These are phyloP conservation scores for Clavariopsis aquatica DNA, from an alignment of 495 filamentous ascomycete genomes.

Conservation along the genomic window DNA sequence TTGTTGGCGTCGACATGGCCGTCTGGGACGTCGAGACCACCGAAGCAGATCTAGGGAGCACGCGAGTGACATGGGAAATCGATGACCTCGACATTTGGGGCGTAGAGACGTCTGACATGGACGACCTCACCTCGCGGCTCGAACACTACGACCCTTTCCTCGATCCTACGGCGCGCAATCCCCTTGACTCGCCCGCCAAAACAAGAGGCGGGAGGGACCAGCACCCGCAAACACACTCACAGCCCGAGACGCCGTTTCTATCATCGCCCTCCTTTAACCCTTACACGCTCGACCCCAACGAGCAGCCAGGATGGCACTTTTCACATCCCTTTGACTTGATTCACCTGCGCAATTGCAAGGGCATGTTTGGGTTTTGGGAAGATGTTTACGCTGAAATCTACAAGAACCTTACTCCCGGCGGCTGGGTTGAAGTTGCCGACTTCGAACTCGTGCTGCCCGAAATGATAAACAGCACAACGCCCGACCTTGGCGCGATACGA, in stretches of 20 bases:
- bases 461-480: neutral
- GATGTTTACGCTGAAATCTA: slow-evolving; percentile 37
- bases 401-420: slow-evolving; percentile 43
- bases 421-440: slow-evolving; percentile 58
- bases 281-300: slow-evolving; percentile 30
- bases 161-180: slow-evolving; percentile 8
- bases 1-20: slow-evolving; percentile 41
- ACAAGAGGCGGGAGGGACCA: slow-evolving; percentile 1
- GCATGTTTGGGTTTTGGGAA: slow-evolving; percentile 39
- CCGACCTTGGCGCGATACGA: neutral
- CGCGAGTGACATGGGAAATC: slow-evolving; percentile 34
- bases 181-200: slow-evolving; percentile 11
- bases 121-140: slow-evolving; percentile 21
- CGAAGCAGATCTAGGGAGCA: slow-evolving; percentile 14
- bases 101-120: slow-evolving; percentile 18
- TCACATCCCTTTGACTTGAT: slow-evolving; percentile 40
- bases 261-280: slow-evolving; percentile 23
- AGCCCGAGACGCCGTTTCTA: slow-evolving; percentile 5
- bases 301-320: slow-evolving; percentile 37
- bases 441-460: slow-evolving; percentile 25
- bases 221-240: neutral
- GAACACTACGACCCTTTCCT: slow-evolving; percentile 11
- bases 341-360: slow-evolving; percentile 39
- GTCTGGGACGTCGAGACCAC: slow-evolving; percentile 38
- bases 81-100: slow-evolving; percentile 37